Evolutionary conservation across 768 basidiomycete genomes (phyloP), one percentile per base, ranked within the genome.

Genomic region (Amanita muscaria): DNA sequence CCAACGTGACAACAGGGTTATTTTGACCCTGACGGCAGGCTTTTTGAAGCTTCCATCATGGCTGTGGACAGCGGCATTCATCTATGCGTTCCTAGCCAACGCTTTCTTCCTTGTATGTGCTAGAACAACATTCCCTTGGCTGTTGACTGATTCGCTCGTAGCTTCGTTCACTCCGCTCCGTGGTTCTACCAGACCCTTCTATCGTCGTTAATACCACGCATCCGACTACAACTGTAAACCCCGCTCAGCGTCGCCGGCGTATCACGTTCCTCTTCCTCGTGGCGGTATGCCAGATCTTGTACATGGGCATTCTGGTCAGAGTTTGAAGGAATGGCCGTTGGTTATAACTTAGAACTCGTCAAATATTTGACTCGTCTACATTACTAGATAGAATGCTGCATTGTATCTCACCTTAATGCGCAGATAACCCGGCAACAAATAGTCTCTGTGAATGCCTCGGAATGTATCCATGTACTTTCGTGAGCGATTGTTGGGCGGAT

Each of bases 131-230:
- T 12, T 29, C 14, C 19, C 21, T 18, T 48, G 23, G 41, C 24
- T 5, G 24, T 36, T 16, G 29, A 34, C 25, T 34, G 6, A 38
- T n/a, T 31, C 16, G 40, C 36, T 27, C n/a, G 16, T 58, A 94
- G 92, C 79, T 96, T 18, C 89, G 92, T 34, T 94, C 93, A 1
- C 74, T 97, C 21, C 88, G 92, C 42, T 88, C 90, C 15, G 80
- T 96, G 44, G 81, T 96, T 42, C 75, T 96, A 1, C 90, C 93
- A 3, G 91, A 96, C 61, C 73, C 83, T 2, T 75, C 70, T 24
- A 56, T 61, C 16, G 58, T 60, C 15, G 57, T 64, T 47, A 42
- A 42, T n/a, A 33, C 53, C 42, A 61, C 47, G 23, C 61, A 53
- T 64, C 53, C 58, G 58, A 53, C 58, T 61, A 55, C 71, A 29